These are phyloP conservation scores for Ramichloridium luteum DNA, from an alignment of 2,329 filamentous ascomycete genomes.

Conservation along the genomic window DNA sequence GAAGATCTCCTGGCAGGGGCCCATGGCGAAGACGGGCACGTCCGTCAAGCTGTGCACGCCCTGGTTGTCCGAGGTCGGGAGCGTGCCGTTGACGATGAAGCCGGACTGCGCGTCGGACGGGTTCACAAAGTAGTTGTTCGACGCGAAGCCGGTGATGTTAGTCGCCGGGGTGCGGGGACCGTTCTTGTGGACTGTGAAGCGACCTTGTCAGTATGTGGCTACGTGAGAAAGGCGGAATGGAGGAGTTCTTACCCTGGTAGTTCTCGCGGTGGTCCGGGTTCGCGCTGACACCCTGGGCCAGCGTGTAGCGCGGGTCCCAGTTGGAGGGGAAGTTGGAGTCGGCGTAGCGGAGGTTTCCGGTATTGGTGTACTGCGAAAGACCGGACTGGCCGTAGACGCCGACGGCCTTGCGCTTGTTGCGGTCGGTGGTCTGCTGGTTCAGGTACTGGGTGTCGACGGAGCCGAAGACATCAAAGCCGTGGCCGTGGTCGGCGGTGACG, in stretches of 20 bases:
- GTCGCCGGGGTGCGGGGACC: slow-evolving; percentile 52
- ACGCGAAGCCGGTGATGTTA: slow-evolving; percentile 36
- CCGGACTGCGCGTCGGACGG: slow-evolving; percentile 53
- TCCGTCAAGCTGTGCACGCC: slow-evolving; percentile 70
- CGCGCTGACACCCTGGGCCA: slow-evolving; percentile 60
- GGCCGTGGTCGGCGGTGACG: slow-evolving; percentile 78
- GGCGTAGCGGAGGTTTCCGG: slow-evolving; percentile 49
- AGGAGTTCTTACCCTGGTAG: slow-evolving; percentile 40
- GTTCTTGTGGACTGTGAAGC: slow-evolving; percentile 44
- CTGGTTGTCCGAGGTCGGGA: slow-evolving; percentile 49
- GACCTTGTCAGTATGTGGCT: slow-evolving; percentile 1
- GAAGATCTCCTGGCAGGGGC: slow-evolving; percentile 67
- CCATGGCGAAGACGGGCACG: slow-evolving; percentile 65
- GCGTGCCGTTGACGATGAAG: slow-evolving; percentile 63
- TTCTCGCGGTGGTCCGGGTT: slow-evolving; percentile 66
- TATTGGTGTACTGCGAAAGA: slow-evolving; percentile 60
- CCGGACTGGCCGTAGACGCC: slow-evolving; percentile 64
- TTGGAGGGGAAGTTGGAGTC: slow-evolving; percentile 67
- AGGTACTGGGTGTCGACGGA: slow-evolving; percentile 71
- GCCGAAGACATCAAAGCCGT: slow-evolving; percentile 80
- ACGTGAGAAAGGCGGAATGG: background rate
- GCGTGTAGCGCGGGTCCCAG: slow-evolving; percentile 75
- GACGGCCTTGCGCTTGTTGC: slow-evolving; percentile 62
- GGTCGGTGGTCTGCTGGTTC: slow-evolving; percentile 49
- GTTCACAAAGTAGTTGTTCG: slow-evolving; percentile 53